These are phyloP conservation scores for Russula sp. DNA, from an alignment of 768 basidiomycete genomes.

Conservation along the genomic window DNA sequence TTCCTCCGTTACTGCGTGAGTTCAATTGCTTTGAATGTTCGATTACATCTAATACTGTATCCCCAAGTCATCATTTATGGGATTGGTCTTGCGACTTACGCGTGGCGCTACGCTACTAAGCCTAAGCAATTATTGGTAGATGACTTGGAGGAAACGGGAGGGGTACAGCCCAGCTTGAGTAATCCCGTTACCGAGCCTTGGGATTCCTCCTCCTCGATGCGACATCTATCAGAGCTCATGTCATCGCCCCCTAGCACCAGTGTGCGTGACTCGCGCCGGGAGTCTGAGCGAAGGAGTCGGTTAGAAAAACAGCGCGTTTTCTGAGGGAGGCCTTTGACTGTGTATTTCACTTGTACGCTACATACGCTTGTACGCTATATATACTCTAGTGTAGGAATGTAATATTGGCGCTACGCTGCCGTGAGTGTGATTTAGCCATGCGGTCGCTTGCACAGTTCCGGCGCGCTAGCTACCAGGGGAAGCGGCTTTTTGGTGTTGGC, in stretches of 20 bases:
- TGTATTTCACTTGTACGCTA: background rate
- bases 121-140: background rate
- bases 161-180: background rate
- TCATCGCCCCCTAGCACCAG: slow-evolving; percentile 9
- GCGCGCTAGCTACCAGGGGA: background rate
- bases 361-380: background rate
- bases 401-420: background rate
- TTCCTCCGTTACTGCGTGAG: slow-evolving; percentile 49
- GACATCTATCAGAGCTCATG: slow-evolving; percentile 1
- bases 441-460: background rate
- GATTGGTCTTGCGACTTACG: slow-evolving; percentile 42
- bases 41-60: slow-evolving; percentile 5
- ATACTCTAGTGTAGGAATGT: too few species aligned
- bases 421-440: background rate
- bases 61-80: slow-evolving; percentile 45
- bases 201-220: background rate
- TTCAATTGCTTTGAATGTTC: background rate
- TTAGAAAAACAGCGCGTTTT: slow-evolving; percentile 32
- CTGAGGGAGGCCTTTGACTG: background rate
- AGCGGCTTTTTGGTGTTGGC: background rate
- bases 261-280: slow-evolving; percentile 4
- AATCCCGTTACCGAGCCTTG: background rate
- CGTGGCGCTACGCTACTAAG: slow-evolving; percentile 36
- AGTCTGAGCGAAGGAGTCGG: slow-evolving; percentile 24
- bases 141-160: slow-evolving; percentile 9